Percentiles rank a stretch among this genome's conserved stretches.
phyloP scores from a whole-genome alignment of 768 basidiomycete genomes.

The Tephrocybe sp. region DNA sequence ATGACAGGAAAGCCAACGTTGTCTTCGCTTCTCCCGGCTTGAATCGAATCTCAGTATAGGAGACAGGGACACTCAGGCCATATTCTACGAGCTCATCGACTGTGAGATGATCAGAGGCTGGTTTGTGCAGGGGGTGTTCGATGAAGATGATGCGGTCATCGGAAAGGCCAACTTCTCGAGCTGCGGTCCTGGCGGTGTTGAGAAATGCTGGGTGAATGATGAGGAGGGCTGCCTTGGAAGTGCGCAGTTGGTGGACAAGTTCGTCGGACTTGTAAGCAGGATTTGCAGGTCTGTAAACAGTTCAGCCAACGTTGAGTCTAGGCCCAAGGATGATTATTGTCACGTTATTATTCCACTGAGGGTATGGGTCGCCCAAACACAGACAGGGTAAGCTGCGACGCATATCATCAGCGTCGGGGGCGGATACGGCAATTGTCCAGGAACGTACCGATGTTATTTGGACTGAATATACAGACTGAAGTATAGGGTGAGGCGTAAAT shows the following conservation, averaged over 20 bases:
- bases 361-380: conserved; percentile 60
- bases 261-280: conserved; percentile 60
- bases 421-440: not conserved
- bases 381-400: conserved; percentile 50
- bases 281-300: conserved; percentile 54
- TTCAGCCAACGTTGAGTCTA: conserved; percentile 11
- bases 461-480: conserved; percentile 62
- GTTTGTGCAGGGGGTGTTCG: conserved; percentile 19
- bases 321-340: conserved; percentile 17
- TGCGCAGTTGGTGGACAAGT: conserved; percentile 53
- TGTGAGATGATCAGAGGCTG: conserved; percentile 21
- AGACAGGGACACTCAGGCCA: conserved; percentile 31
- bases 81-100: conserved; percentile 49
- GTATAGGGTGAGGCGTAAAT: not conserved
- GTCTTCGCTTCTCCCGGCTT: conserved; percentile 58
- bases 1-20: conserved; percentile 65
- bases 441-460: conserved; percentile 58
- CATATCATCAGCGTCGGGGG: not conserved
- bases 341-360: conserved; percentile 61
- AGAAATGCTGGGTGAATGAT: conserved; percentile 48
- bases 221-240: conserved; percentile 46
- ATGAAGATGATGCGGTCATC: conserved; percentile 43
- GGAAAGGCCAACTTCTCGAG: conserved; percentile 37
- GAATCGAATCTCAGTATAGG: conserved; percentile 48
- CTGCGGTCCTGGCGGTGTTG: conserved; percentile 44